Base-by-base conservation (phyloP, 2,329 filamentous ascomycete species). In the Diaporthe vexans region DNA sequence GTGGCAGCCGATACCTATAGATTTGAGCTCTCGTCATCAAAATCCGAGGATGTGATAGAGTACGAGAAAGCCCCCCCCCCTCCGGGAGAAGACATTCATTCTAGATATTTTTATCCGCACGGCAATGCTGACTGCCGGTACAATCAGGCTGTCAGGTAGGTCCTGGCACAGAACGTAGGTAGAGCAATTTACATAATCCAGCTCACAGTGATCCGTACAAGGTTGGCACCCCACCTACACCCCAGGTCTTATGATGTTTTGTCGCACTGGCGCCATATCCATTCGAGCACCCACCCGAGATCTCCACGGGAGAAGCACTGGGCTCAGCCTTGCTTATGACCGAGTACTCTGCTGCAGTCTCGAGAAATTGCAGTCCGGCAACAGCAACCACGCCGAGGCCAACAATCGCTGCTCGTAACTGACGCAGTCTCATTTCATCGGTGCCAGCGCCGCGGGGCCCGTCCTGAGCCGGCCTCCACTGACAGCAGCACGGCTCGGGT, bases 401-500 rank as follows among this genome's bases (percentile, higher is more conserved):
- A 65, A 13, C 29, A 37, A 17, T 4, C 6, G 13, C 33, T 6
- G 29, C 21, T 19, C 11, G 48, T 29, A 24, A n/a, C 61, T 67
- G 46, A 67, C 46, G 61, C 61, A 46, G 61, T 37, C 61, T 52
- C 51, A 52, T 46, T 51, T 9, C 43, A 51, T 13, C 46, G 19
- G 29, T 37, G 26, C 46, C 63, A 52, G 29, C 33, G 46, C 63
- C 63, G 63, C 63, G 46, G 46, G 63, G 63, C 8, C 63, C 63
- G 48, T 54, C 33, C 63, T 54, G 9, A 40, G 33, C 33, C 33
- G 48, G 33, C 5, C 48, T 40, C 40, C 21, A 29, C 46, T 43
- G 40, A 13, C 40, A 43, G 40, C 63, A 54, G 46, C 33, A 33
- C 48, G 24, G 5, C 52, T 24, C 48, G 37, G 46, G n/a, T 52